These are phyloP conservation scores for Aspergillus pseudotamarii DNA, from an alignment of 2,329 filamentous ascomycete genomes.

Conservation along the genomic window DNA sequence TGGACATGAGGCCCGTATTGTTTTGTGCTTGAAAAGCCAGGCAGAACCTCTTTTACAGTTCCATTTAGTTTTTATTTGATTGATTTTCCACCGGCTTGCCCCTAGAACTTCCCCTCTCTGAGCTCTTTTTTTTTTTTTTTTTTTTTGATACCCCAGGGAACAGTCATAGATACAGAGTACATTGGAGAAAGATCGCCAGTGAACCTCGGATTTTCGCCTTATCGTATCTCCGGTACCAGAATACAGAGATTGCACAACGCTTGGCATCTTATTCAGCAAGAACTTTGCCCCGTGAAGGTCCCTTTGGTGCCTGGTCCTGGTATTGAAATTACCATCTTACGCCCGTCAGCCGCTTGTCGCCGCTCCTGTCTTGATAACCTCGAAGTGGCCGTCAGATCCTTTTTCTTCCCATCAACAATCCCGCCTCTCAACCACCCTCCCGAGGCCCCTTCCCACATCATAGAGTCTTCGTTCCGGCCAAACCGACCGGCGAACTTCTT, in stretches of 20 bases:
- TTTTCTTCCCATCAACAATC: conserved; percentile 17
- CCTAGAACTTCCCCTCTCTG: not conserved
- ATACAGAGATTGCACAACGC: conserved; percentile 11
- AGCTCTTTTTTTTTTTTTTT: not conserved
- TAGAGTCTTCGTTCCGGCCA: conserved; percentile 7
- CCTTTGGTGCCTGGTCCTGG: conserved; percentile 22
- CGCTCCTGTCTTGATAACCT: conserved; percentile 21
- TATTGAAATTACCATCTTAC: conserved; percentile 14
- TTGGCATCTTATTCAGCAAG: conserved; percentile 12
- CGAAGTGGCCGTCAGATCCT: conserved; percentile 11
- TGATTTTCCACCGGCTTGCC: not conserved
- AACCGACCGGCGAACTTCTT: conserved; percentile 13
- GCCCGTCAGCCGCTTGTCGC: conserved; percentile 10
- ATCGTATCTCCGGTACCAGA: conserved; percentile 24
- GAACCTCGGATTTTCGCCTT: conserved; percentile 14
- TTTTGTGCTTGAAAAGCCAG: conserved; percentile 14
- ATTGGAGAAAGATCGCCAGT: not conserved
- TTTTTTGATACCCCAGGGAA: not conserved
- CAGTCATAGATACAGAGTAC: not conserved
- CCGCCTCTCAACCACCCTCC: conserved; percentile 16
- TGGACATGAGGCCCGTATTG: conserved; percentile 1
- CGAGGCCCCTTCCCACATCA: conserved; percentile 12
- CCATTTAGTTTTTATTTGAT: not conserved
- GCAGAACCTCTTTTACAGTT: not conserved
- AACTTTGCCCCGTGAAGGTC: not conserved